phyloP scores from a whole-genome alignment of 2,329 filamentous ascomycete species.

The Aspergillus carbonarius region DNA sequence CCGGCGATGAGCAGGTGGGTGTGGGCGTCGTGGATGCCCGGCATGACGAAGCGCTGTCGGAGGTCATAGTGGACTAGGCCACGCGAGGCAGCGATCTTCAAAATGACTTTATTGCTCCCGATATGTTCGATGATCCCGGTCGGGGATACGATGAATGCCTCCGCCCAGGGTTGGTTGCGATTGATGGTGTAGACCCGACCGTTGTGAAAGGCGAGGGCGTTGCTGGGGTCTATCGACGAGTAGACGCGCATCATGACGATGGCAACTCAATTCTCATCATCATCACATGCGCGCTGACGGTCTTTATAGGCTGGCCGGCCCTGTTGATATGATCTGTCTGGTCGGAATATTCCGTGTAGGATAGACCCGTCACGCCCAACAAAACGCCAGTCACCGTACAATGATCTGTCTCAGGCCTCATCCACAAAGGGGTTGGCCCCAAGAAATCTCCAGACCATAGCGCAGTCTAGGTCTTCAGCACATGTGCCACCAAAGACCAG shows the following conservation, averaged over 20 bases:
- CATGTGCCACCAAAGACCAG: too few relatives aligned
- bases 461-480: background rate
- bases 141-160: conserved; percentile 31
- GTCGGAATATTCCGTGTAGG: background rate
- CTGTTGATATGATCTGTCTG: background rate
- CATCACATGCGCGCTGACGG: background rate
- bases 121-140: conserved; percentile 27
- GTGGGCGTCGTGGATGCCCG: conserved; percentile 40
- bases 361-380: background rate
- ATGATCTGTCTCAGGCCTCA: background rate
- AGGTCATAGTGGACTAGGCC: conserved; percentile 27
- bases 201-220: conserved; percentile 24
- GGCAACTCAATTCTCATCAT: background rate
- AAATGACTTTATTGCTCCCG: conserved; percentile 26
- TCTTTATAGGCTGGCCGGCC: background rate
- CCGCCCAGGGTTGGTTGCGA: conserved; percentile 16
- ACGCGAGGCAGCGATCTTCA: conserved; percentile 13
- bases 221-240: background rate
- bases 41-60: conserved; percentile 34
- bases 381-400: background rate
- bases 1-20: conserved; percentile 33
- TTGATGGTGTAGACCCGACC: conserved; percentile 33
- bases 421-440: background rate
- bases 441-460: background rate
- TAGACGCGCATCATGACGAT: background rate